Evolutionary conservation across 305 asterid genomes (phyloP).

Genomic region (Fraxinus velutina): DNA sequence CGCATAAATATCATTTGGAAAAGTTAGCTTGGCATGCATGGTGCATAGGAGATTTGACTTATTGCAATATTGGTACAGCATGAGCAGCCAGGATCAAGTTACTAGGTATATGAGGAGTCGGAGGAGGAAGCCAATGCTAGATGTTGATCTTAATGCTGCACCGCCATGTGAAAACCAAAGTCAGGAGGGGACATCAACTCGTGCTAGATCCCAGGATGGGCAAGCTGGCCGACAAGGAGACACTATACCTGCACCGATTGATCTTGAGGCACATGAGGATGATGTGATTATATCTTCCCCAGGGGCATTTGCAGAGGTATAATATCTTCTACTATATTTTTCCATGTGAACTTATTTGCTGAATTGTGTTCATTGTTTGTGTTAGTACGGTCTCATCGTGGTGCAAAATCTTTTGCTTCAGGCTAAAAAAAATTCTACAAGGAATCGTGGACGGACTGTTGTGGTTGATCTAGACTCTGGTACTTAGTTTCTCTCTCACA

Average conservation of each 20-base stretch:
- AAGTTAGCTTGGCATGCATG: conserved; percentile 1
- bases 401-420: conserved; percentile 28
- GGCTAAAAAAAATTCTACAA: conserved; percentile 68
- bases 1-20: background rate
- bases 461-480: conserved; percentile 85
- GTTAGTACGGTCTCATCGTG: conserved; percentile 4
- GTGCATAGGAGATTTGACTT: conserved; percentile 29
- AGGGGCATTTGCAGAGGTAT: conserved; percentile 67
- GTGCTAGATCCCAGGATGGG: conserved; percentile 31
- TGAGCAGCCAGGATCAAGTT: conserved; percentile 48
- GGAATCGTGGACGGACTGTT: conserved; percentile 44
- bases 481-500: conserved; percentile 21
- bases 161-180: conserved; percentile 50
- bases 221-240: conserved; percentile 36
- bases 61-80: conserved; percentile 21
- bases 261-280: conserved; percentile 76
- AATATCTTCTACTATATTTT: background rate
- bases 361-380: background rate
- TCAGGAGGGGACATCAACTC: conserved; percentile 51
- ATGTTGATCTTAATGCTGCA: conserved; percentile 67
- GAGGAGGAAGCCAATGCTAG: conserved; percentile 44
- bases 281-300: conserved; percentile 87
- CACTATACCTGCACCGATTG: conserved; percentile 50
- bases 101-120: conserved; percentile 48
- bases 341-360: background rate